Evolutionary conservation across 192 early-diverging fungal species (phyloP).

Genomic region (Rhizophlyctis rosea): DNA sequence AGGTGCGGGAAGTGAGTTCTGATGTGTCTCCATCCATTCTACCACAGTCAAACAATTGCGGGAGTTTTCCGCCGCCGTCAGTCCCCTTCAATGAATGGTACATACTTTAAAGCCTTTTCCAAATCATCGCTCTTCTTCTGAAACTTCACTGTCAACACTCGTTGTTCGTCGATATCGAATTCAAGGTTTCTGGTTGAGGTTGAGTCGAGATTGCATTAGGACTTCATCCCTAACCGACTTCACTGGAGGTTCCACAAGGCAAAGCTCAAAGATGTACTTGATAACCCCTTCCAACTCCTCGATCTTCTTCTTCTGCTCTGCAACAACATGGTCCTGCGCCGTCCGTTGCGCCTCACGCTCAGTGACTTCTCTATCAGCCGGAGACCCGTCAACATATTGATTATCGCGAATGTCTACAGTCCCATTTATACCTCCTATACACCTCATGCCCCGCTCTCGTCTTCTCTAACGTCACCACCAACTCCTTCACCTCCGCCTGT

Average conservation of each 20-base stretch:
- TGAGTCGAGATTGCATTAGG: not conserved
- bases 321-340: constrained; percentile 31
- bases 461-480: constrained; percentile 17
- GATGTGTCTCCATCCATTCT: too few relatives aligned
- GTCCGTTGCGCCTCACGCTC: constrained; percentile 5
- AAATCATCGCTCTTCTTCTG: constrained; percentile 34
- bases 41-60: too few relatives aligned
- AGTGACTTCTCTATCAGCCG: constrained; percentile 8
- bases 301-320: constrained; percentile 32
- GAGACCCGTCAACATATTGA: not conserved
- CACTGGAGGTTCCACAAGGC: not conserved
- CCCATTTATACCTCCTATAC: constrained; percentile 19
- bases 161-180: constrained; percentile 49
- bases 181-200: constrained; percentile 42
- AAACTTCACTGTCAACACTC: constrained; percentile 38
- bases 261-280: constrained; percentile 19
- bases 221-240: not conserved
- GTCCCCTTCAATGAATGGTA: not conserved
- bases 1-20: too few relatives aligned
- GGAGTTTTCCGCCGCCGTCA: not conserved
- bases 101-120: constrained; percentile 37
- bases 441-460: constrained; percentile 21
- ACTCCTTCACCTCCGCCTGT: constrained; percentile 19
- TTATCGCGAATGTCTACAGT: not conserved
- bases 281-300: constrained; percentile 23